Base-by-base conservation (phyloP, 371 early-diverging fungal genomes). In the Nematocida minor region DNA sequence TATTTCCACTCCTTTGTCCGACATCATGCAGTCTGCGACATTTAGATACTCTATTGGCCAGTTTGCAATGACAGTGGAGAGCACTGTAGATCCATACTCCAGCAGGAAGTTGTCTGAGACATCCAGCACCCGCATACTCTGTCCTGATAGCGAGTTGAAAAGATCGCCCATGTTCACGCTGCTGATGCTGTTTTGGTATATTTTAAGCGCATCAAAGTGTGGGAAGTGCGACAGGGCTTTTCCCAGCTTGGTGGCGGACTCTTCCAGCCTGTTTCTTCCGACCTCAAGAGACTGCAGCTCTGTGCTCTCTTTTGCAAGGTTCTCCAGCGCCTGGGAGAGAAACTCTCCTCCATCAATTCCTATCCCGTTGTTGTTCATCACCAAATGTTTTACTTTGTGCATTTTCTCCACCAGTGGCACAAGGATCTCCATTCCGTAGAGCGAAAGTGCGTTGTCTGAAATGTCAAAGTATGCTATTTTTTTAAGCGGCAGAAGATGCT, bases 351-450 rank as follows among this genome's bases (percentile, higher is more conserved):
- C 86, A 22, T 80, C 80, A 38, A 55, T 38, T 9, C 86, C 86
- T 49, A 86, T 69, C 18, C 86, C 86, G 67, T 85, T 84, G 69
- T 86, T 82, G 57, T 83, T 78, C 16, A 86, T 74, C 11, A 80
- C 79, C 25, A 86, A 46, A 54, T 66, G 77, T 55, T 66, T 54
- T 18, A 86, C 36, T 40, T 20, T 74, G 11, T 79, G 54, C 34
- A 80, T 67, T 22, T 66, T 46, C 4, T 55, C 54, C 40, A 86
- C 55, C 67, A 86, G 79, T 34, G 67, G 48, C 3, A 36, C 48
- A 55, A 85, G 81, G 31, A 79, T 80, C 16, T 83, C 70, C n/a
- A 85, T 83, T 38, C 85, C 81, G 32, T 84, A 66, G 11, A 81
- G 67, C 22, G 80, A 69, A 25, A 86, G 42, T 1, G 86, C 86